Percentiles rank a stretch among this genome's conserved stretches.
Evolutionary conservation across 1,139 yeast genomes (phyloP).

Genomic region (Meyerozyma sp.): DNA sequence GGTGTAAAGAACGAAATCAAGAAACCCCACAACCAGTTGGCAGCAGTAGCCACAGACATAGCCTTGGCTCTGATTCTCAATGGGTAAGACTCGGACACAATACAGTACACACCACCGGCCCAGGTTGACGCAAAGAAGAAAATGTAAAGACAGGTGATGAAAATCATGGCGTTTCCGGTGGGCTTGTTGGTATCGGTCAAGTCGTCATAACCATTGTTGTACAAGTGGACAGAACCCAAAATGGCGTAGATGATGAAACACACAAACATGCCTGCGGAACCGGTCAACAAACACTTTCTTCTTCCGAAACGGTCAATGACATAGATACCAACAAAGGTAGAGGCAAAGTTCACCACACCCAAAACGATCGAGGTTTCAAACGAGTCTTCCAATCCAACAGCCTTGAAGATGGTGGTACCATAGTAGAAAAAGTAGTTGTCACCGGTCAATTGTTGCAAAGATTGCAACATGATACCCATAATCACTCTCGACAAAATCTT

Average conservation of each 20-base stretch:
- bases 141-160: slow-evolving; percentile 12
- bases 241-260: slow-evolving; percentile 60
- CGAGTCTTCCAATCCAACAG: slow-evolving; percentile 11
- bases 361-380: slow-evolving; percentile 12
- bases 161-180: slow-evolving; percentile 13
- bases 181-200: slow-evolving; percentile 9
- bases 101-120: slow-evolving; percentile 12
- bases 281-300: slow-evolving; percentile 11
- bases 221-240: slow-evolving; percentile 39
- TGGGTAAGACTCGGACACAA: slow-evolving; percentile 12
- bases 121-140: slow-evolving; percentile 13
- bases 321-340: slow-evolving; percentile 10
- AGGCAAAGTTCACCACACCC: slow-evolving; percentile 12
- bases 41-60: slow-evolving; percentile 12
- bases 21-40: slow-evolving; percentile 15
- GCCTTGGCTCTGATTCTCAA: slow-evolving; percentile 12
- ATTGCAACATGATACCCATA: slow-evolving; percentile 13
- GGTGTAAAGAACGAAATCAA: slow-evolving; percentile 13
- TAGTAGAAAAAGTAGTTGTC: slow-evolving; percentile 14
- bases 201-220: slow-evolving; percentile 13
- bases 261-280: slow-evolving; percentile 44
- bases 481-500: slow-evolving; percentile 18
- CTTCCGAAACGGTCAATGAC: slow-evolving; percentile 10
- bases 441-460: slow-evolving; percentile 12
- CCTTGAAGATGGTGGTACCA: slow-evolving; percentile 12